Percentiles rank a stretch among this genome's conserved stretches.
Conservation (phyloP, 2,329 filamentous ascomycete genomes). For the Sporothrix brunneoviolacea region DNA sequence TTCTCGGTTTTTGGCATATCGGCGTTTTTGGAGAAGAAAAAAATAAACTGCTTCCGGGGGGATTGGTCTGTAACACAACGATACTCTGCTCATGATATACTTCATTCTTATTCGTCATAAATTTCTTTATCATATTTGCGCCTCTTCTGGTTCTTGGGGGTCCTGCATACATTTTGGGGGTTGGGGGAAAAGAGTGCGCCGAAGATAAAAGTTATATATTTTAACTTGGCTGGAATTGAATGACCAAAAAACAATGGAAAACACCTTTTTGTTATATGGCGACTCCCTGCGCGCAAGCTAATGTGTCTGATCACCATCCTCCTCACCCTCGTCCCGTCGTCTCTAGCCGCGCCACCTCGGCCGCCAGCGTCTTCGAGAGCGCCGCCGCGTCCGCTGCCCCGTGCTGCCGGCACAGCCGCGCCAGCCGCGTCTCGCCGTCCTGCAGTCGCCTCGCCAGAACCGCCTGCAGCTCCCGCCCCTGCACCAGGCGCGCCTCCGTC, state of each 20-base stretch:
- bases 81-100: slow-evolving; percentile 19
- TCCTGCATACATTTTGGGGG: neutral
- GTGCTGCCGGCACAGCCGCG: slow-evolving; percentile 6
- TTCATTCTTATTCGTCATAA: no score
- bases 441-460: slow-evolving; percentile 9
- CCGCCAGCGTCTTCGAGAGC: neutral
- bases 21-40: slow-evolving; percentile 13
- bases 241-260: no score
- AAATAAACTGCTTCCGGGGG: neutral
- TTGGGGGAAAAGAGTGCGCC: no score
- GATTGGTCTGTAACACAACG: slow-evolving; percentile 9
- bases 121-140: neutral
- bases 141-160: neutral
- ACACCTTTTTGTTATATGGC: neutral
- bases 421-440: slow-evolving; percentile 10
- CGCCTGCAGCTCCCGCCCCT: slow-evolving; percentile 4
- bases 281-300: no score
- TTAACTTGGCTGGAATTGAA: no score
- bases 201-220: no score
- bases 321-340: neutral
- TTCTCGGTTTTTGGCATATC: slow-evolving; percentile 10
- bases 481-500: slow-evolving; percentile 7
- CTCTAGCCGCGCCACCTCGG: neutral
- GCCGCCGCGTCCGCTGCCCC: neutral
- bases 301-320: no score